These are phyloP conservation scores for Diutina pseudorugosa DNA, from an alignment of 1,139 yeast species.

Conservation along the genomic window DNA sequence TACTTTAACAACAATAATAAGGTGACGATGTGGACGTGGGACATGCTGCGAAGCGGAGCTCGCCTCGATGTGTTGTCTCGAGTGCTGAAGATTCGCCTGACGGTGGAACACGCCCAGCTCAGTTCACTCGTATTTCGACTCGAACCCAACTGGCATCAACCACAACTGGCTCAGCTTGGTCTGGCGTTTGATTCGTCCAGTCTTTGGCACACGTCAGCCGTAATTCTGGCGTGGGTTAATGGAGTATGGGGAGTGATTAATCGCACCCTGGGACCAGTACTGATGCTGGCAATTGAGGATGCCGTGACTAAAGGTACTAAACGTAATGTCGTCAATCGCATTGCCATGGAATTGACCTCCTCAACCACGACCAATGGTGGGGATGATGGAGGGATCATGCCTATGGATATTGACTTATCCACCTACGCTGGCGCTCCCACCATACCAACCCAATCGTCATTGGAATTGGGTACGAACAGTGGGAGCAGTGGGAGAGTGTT, in stretches of 20 bases:
- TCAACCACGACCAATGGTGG: background rate
- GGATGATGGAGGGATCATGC: background rate
- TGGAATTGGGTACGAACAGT: background rate
- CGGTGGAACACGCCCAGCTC: background rate
- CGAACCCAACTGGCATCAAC: background rate
- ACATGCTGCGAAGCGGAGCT: background rate
- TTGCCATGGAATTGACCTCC: background rate
- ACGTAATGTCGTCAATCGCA: background rate
- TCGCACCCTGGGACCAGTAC: background rate
- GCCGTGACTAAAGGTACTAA: background rate
- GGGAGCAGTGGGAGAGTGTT: background rate
- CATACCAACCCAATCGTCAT: no score
- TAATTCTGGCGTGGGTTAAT: background rate
- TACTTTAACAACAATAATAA: slow-evolving; percentile 2
- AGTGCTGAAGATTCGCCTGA: background rate
- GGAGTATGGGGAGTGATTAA: slow-evolving; percentile 1
- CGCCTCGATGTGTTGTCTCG: background rate
- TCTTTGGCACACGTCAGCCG: slow-evolving; percentile 3
- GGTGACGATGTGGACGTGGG: background rate
- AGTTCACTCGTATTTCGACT: background rate
- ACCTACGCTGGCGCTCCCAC: background rate
- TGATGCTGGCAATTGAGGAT: background rate
- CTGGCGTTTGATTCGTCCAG: background rate
- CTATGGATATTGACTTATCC: background rate
- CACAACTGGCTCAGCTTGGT: background rate